Evolutionary conservation across 108 stramenopile genomes (phyloP), one percentile per base, ranked within the genome.

Genomic region (Poteriospumella lacustris): DNA sequence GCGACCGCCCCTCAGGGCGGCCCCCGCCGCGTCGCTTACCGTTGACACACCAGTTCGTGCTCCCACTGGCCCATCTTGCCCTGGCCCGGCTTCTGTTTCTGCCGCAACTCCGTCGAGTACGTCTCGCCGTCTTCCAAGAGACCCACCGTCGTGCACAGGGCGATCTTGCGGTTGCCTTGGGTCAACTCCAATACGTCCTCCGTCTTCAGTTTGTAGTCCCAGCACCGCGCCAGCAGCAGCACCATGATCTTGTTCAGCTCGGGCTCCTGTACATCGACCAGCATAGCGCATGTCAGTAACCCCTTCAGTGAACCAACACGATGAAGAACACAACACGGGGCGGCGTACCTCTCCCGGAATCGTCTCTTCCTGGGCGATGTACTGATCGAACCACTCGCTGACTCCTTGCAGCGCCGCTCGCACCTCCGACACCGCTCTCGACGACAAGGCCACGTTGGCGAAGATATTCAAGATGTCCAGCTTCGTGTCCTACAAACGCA

Each of bases 211-310:
- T 58, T 59, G 79, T 87, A 87, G 52, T 79, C 60, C 73, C 67
- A 87, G 28, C 79, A 73, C 29, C 87, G 78, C 0, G 85, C 83
- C 43, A 87, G 83, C 1, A 87, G 79, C 39, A 87, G 78, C 42
- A 87, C 58, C 87, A 87, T 86, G 19, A 76, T 68, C 81, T 87
- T 87, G 76, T 86, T 83, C 41, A 87, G 44, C 82, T 87, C 87
- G 28, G 87, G 87, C 38, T 87, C 87, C 68, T 81, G 41, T 52
- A 5, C n/a, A n/a, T n/a, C n/a, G n/a, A 26, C 28, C 5, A 33
- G 36, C 36, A 56, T 56, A 56, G 24, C 24, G 36, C 19, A 36
- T 0, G 36, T 33, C 43, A 39, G 38, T 19, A 68, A 42, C 42
- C 19, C 2, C 40, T 38, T 68, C 40, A n/a, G n/a, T n/a, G n/a